Percentiles rank a stretch among this genome's conserved stretches.
These are phyloP conservation scores for Globisporangium iwayamae DNA, from an alignment of 352 stramenopile species.

Conservation along the genomic window DNA sequence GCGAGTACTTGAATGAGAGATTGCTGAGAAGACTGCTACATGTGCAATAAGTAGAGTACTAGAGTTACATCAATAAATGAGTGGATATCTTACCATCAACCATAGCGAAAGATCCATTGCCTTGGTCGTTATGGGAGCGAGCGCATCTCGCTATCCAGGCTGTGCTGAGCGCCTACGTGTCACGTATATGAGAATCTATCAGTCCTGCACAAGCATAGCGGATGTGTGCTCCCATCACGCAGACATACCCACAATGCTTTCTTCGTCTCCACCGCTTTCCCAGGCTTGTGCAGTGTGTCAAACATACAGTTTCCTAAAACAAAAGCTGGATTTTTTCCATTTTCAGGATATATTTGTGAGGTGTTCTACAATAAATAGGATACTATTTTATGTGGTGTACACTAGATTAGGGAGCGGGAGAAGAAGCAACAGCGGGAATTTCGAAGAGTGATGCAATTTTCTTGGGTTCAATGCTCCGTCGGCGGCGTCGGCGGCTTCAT, in stretches of 20 bases:
- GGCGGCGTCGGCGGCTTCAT: background rate
- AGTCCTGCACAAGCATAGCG: background rate
- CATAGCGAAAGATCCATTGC: background rate
- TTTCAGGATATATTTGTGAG: background rate
- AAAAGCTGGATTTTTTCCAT: constrained; percentile 3
- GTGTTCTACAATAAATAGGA: background rate
- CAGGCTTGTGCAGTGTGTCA: background rate
- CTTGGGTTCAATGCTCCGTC: background rate
- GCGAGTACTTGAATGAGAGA: background rate
- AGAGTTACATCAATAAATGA: background rate
- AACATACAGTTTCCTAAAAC: background rate
- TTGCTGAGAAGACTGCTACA: background rate
- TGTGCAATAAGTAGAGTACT: constrained; percentile 3
- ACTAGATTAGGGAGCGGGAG: background rate
- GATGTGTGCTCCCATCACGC: background rate
- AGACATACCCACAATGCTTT: constrained; percentile 3
- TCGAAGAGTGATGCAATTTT: background rate
- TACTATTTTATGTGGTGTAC: background rate
- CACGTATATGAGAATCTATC: background rate
- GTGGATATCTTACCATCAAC: background rate
- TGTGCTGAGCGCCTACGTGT: background rate
- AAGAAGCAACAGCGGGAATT: background rate
- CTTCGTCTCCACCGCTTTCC: background rate
- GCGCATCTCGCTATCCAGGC: background rate
- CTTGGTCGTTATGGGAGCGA: background rate